Evolutionary conservation across 2,329 filamentous ascomycete genomes (phyloP).

Genomic region (Arthroderma sp.): DNA sequence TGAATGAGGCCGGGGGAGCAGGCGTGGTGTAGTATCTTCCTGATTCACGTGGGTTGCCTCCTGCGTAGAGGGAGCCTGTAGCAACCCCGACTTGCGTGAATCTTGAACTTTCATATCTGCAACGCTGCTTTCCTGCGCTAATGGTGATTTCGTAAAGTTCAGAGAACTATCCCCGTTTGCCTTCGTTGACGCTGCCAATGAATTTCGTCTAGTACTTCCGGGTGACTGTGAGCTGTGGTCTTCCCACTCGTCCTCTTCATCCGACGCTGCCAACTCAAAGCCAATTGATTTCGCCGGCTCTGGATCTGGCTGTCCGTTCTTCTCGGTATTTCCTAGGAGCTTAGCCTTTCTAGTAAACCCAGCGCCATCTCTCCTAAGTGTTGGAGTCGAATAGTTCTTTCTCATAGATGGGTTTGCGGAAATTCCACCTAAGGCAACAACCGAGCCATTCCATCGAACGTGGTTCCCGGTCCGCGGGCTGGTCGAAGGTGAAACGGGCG

Average conservation of each 20-base stretch:
- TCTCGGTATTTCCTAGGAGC: slow-evolving; percentile 10
- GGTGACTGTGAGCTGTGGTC: slow-evolving; percentile 35
- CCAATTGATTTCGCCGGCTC: slow-evolving; percentile 33
- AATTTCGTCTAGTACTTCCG: slow-evolving; percentile 34
- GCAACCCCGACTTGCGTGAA: background rate
- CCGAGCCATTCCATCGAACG: slow-evolving; percentile 31
- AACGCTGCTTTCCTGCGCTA: slow-evolving; percentile 9
- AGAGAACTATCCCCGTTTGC: slow-evolving; percentile 7
- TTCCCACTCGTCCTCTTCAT: slow-evolving; percentile 35
- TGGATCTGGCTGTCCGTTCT: slow-evolving; percentile 11
- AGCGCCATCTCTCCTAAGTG: slow-evolving; percentile 27
- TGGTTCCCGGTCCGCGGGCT: slow-evolving; percentile 27
- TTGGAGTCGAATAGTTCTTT: slow-evolving; percentile 33
- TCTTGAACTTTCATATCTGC: slow-evolving; percentile 3
- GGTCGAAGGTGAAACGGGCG: slow-evolving; percentile 29
- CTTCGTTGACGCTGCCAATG: slow-evolving; percentile 22
- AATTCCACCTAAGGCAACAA: slow-evolving; percentile 21
- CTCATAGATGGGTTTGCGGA: slow-evolving; percentile 27
- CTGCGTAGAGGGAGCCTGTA: slow-evolving; percentile 9
- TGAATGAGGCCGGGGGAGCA: slow-evolving; percentile 27
- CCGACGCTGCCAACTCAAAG: slow-evolving; percentile 33
- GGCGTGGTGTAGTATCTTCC: slow-evolving; percentile 24
- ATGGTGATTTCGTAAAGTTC: slow-evolving; percentile 9
- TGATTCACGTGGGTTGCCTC: slow-evolving; percentile 17
- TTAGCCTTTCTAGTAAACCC: slow-evolving; percentile 28